Percentiles rank a stretch among this genome's conserved stretches.
phyloP scores from a whole-genome alignment of 768 basidiomycete genomes.

The Russula foetens region DNA sequence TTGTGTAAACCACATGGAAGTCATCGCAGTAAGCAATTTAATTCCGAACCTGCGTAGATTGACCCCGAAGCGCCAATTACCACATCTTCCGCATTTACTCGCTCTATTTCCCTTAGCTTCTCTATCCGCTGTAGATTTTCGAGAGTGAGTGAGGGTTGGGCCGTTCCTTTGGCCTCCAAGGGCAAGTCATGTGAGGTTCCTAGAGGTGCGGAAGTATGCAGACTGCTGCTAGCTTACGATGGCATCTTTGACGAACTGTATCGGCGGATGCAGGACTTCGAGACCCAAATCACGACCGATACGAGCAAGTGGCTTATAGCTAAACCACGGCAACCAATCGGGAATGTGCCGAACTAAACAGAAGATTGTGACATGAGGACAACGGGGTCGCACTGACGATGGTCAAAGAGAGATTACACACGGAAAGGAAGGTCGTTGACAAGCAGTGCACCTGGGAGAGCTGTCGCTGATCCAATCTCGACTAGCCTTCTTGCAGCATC shows the following conservation, averaged over 20 bases:
- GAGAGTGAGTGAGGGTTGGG: not conserved
- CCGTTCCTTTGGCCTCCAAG: not conserved
- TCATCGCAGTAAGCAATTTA: not conserved
- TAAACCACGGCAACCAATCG: not conserved
- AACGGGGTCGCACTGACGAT: not conserved
- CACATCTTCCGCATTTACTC: not conserved
- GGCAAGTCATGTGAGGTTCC: not conserved
- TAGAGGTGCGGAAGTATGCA: no score
- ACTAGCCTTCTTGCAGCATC: not conserved
- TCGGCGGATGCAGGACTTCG: not conserved
- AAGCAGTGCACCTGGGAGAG: not conserved
- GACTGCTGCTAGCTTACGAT: not conserved
- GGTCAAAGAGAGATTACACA: not conserved
- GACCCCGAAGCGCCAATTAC: not conserved
- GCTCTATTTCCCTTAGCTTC: not conserved
- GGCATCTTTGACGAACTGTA: not conserved
- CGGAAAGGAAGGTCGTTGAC: not conserved
- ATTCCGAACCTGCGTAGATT: not conserved
- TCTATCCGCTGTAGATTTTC: not conserved
- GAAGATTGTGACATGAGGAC: not conserved
- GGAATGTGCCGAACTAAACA: not conserved
- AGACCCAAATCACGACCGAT: not conserved
- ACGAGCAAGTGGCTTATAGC: not conserved
- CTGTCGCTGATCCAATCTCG: not conserved
- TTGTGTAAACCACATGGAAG: not conserved